Base-by-base conservation (phyloP, 176 grass and related monocot genomes). In the Aegilops sharonensis region DNA sequence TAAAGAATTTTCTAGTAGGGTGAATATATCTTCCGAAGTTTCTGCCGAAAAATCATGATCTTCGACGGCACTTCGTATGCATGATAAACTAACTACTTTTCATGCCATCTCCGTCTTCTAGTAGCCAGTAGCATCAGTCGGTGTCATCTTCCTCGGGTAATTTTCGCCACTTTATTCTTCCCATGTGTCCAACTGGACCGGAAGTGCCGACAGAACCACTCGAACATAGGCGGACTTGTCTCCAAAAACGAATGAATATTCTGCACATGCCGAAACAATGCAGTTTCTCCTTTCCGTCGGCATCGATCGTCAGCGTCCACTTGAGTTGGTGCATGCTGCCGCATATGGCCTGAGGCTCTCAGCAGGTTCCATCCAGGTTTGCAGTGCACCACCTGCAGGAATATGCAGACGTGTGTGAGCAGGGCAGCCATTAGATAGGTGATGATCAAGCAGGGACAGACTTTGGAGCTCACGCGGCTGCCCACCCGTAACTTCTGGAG, bases 401-500 rank as follows among this genome's bases (percentile, higher is more conserved):
- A 63, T 24, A 25, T 24, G n/a, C 60, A 63, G n/a, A 63, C 9
- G n/a, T 21, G 56, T 37, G 25, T 13, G 35, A 17, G 18, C 59
- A 4, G 47, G 36, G 48, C 6, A 59, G 64, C 12, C 63, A 64
- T 25, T 25, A 64, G 64, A 43, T 17, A 4, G 60, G 40, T 20
- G 71, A 82, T 75, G 83, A 59, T 59, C 56, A 11, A 65, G 3
- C 37, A 39, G n/a, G 31, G 69, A 11, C 81, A 7, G 30, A 1
- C 11, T 66, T 77, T 18, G 88, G 30, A 8, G 52, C 42, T 66
- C 78, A 78, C 43, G 72, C 83, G 67, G 59, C 81, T 63, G 79
- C 80, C 68, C 72, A 47, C 78, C 90, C 90, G 24, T 92, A 84
- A 92, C 82, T 86, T 92, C 3, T 75, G 93, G 85, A 95, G 79